Base-by-base conservation (phyloP, 371 early-diverging fungal species). In the Nosema muscidifuracis region DNA sequence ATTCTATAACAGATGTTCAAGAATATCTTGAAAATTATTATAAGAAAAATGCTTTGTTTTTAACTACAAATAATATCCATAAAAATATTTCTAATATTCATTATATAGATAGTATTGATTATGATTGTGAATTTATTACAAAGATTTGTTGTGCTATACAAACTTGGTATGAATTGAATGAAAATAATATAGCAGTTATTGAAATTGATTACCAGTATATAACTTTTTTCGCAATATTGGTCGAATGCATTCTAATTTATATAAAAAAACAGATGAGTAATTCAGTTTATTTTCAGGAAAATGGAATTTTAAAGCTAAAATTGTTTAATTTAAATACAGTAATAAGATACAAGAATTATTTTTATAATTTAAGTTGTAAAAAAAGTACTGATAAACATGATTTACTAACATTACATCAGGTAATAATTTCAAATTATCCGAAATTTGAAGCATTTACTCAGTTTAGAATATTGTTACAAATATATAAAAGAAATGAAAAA, bases 21-120 rank as follows among this genome's bases (percentile, higher is more conserved):
- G 47, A 71, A 13, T 86, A 84, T 75, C 67, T 87, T 1, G 78
- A 81, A 24, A 67, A 80, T n/a, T 42, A 82, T 34, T 85, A 83
- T 73, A 42, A 65, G 22, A 66, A 73, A 13, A 66, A 78, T 22
- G 86, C 81, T 73, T 78, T 86, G 81, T 53, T 86, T 4, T 86
- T 78, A 80, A 22, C 36, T 20, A 38, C 62, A 16, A 50, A 24
- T 0, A 61, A 65, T n/a, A 47, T 42, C 18, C 0, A 60, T 63
- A 33, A 22, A 44, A 42, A 30, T 15, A 24, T 22, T 34, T 64
- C 31, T 30, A 56, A 20, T 34, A 15, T 68, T 22, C 50, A 50
- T 24, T 34, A 12, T 30, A 33, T 68, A 26, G 16, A 26, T 38
- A 24, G 31, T 1, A n/a, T 60, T 38, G 65, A 64, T 6, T 77